Evolutionary conservation across 495 filamentous ascomycete species (phyloP), one percentile per base, ranked within the genome.

Genomic region (Neurospora sublineolata): DNA sequence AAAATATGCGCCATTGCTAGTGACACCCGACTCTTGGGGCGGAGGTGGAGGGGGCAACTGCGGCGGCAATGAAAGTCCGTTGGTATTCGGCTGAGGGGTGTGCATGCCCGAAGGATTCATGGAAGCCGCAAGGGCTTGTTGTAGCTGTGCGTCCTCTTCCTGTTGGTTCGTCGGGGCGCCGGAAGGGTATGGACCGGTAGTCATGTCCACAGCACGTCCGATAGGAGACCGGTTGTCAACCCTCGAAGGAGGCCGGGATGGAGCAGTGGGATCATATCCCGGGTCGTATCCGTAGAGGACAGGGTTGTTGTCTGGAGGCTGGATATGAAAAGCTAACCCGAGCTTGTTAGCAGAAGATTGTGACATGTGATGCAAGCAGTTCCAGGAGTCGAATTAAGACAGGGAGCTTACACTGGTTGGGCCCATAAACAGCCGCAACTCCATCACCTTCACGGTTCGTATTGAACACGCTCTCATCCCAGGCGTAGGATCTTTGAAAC

Each of bases 201-300:
- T 78, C 72, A 81, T 69, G 68, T 84, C 80, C 69, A 81, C 77
- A 39, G 83, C 72, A 68, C 78, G 82, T 75, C 77, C 78, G 42
- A 86, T 75, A 8, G 82, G 82, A 18, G 83, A 84, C 68, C 80
- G 76, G 71, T 83, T 87, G 73, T 88, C 89, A 5, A 87, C 81
- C 78, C 89, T 80, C 9, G 91, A 93, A 1, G 91, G 90, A 67
- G 91, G 91, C 68, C 91, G 88, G 12, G 92, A 89, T 0, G 88
- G 89, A 67, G 89, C 86, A n/a, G 79, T 77, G 44, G 82, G 79
- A 41, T 77, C 75, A 44, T 75, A 79, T 14, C 67, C 37, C 11
- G 79, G 77, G 2, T 85, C 84, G 30, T 82, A 76, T 37, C 82
- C 77, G 68, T 83, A 79, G 14, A 82, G 77, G 5, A 82, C 77